A percentile compares a stretch with the other conserved stretches of the same genome.
Evolutionary conservation across 176 grass and related monocot genomes (phyloP).

Genomic region (Raddia distichophylla): DNA sequence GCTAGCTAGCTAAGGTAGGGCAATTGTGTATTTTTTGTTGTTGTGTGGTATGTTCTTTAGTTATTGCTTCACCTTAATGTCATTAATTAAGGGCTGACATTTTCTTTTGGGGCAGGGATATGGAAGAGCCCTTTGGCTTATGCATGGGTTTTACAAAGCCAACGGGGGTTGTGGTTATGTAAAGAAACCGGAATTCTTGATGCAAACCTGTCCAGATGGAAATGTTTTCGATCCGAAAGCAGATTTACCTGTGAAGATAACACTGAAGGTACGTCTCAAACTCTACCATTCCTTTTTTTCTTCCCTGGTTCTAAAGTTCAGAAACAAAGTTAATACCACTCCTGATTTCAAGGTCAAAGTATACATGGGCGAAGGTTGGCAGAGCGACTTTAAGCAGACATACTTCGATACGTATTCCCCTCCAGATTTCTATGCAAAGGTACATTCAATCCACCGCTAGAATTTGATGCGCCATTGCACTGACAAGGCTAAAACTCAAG

Average conservation of each 20-base stretch:
- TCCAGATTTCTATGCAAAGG: slow-evolving; percentile 92
- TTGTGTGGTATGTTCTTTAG: slow-evolving; percentile 11
- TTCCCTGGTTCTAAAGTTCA: slow-evolving; percentile 3
- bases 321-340: slow-evolving; percentile 20
- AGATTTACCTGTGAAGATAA: slow-evolving; percentile 78
- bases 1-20: too few species aligned
- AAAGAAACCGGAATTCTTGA: slow-evolving; percentile 92
- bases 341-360: slow-evolving; percentile 71
- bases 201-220: slow-evolving; percentile 71
- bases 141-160: slow-evolving; percentile 90
- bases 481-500: background rate
- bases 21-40: too few species aligned
- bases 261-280: slow-evolving; percentile 42
- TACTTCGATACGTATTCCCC: slow-evolving; percentile 89
- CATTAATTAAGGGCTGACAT: slow-evolving; percentile 13
- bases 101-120: slow-evolving; percentile 62
- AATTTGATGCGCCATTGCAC: background rate
- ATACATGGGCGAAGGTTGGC: slow-evolving; percentile 95
- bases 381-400: slow-evolving; percentile 75
- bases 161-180: slow-evolving; percentile 91
- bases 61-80: slow-evolving; percentile 8
- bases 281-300: background rate
- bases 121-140: slow-evolving; percentile 94
- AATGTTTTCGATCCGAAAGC: slow-evolving; percentile 82
- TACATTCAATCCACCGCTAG: slow-evolving; percentile 9